Conservation (phyloP, 2,329 filamentous ascomycete species). For the Dothistroma pini region DNA sequence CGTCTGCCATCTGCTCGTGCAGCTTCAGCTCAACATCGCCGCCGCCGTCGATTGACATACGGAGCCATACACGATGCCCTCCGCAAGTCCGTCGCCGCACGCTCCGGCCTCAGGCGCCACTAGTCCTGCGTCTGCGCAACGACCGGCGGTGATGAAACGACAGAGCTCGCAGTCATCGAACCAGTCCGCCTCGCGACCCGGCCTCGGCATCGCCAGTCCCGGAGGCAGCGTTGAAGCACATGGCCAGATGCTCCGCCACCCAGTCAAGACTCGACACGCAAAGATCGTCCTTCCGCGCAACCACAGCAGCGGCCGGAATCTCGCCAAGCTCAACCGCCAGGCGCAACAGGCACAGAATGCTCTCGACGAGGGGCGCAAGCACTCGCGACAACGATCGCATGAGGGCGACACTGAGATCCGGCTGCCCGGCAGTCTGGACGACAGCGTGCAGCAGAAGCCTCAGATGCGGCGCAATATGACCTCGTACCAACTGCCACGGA, state of each 20-base stretch:
- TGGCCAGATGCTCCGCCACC: constrained; percentile 25
- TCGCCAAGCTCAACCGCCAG: constrained; percentile 29
- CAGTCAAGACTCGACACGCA: constrained; percentile 25
- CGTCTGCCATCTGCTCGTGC: neutral
- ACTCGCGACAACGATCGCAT: constrained; percentile 28
- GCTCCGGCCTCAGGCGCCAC: constrained; percentile 4
- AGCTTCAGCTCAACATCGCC: neutral
- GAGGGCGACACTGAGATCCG: constrained; percentile 36
- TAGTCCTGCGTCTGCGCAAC: constrained; percentile 15
- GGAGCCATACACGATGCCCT: constrained; percentile 5
- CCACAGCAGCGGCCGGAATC: constrained; percentile 33
- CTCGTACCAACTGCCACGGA: constrained; percentile 30
- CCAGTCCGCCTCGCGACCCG: constrained; percentile 13
- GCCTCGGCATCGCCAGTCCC: constrained; percentile 24
- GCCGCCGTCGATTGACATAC: neutral
- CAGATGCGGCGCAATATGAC: constrained; percentile 33
- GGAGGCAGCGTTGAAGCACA: constrained; percentile 23
- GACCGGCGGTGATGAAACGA: constrained; percentile 29
- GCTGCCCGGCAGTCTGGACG: constrained; percentile 33
- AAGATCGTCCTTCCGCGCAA: constrained; percentile 34
- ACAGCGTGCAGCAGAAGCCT: constrained; percentile 21
- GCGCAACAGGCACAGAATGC: constrained; percentile 17
- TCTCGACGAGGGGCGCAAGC: constrained; percentile 23
- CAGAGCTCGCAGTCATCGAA: constrained; percentile 31
- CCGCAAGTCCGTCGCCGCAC: constrained; percentile 5